Evolutionary conservation across 1,139 yeast species (phyloP).

Genomic region (Pichia sp.): DNA sequence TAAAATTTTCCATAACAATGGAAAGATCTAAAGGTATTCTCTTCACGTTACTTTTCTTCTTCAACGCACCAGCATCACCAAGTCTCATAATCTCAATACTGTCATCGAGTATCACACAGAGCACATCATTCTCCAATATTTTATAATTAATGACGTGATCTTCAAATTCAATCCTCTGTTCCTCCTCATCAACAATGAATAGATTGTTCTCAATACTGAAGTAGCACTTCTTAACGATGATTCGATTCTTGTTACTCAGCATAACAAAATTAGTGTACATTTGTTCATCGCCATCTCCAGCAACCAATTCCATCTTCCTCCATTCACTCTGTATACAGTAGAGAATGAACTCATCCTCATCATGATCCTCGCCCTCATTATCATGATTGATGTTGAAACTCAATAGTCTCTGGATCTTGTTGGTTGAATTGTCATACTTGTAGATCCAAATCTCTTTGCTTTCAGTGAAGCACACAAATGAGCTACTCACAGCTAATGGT

Average conservation of each 20-base stretch:
- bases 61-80: too few species aligned
- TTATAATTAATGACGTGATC: conserved; percentile 2
- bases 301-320: conserved; percentile 10
- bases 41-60: too few species aligned
- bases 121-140: not conserved
- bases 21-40: not conserved
- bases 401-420: conserved; percentile 6
- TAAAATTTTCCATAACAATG: not conserved
- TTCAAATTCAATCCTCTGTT: not conserved
- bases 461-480: conserved; percentile 22
- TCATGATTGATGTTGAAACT: not conserved
- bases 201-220: conserved; percentile 1
- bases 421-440: conserved; percentile 4
- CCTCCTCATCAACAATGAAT: conserved; percentile 4
- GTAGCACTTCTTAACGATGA: conserved; percentile 14
- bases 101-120: too few species aligned
- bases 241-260: conserved; percentile 15
- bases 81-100: too few species aligned
- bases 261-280: conserved; percentile 11
- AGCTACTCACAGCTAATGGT: conserved; percentile 17
- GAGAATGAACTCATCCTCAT: conserved; percentile 13
- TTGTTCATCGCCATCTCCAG: not conserved
- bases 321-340: conserved; percentile 20
- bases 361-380: conserved; percentile 4
- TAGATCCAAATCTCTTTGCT: conserved; percentile 15